Evolutionary conservation across 1,139 yeast species (phyloP).

Genomic region (Kurtzmaniella quercitrusa): DNA sequence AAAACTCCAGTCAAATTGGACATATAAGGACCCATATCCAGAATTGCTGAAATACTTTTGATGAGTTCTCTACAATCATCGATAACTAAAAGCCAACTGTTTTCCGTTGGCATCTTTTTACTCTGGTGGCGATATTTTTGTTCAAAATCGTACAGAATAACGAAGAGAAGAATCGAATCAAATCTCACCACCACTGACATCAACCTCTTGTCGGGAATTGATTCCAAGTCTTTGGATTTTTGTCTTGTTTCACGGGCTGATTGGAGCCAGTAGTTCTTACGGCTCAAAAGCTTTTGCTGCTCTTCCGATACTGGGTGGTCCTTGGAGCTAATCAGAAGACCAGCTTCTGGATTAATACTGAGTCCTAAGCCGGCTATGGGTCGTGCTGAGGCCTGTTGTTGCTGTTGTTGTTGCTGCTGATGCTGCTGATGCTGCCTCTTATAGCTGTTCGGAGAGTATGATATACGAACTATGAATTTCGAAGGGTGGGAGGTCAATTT

Average conservation of each 20-base stretch:
- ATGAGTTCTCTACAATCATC: slow-evolving; percentile 15
- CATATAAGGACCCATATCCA: slow-evolving; percentile 1
- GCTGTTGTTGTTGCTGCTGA: too few species aligned
- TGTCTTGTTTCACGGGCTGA: slow-evolving; percentile 24
- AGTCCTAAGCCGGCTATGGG: slow-evolving; percentile 1
- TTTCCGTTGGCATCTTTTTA: slow-evolving; percentile 27
- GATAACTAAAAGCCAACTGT: slow-evolving; percentile 31
- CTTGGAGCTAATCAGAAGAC: slow-evolving; percentile 1
- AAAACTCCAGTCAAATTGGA: slow-evolving; percentile 26
- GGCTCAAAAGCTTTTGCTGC: slow-evolving; percentile 2
- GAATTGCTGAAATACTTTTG: neutral
- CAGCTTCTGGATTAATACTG: slow-evolving; percentile 2
- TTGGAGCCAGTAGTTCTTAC: slow-evolving; percentile 27
- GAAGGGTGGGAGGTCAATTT: neutral
- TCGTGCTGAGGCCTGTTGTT: neutral
- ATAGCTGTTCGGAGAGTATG: neutral
- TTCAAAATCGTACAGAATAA: slow-evolving; percentile 32
- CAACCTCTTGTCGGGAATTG: slow-evolving; percentile 17
- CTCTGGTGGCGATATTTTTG: slow-evolving; percentile 26
- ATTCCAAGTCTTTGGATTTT: slow-evolving; percentile 16
- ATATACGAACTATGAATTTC: neutral
- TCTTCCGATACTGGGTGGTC: neutral
- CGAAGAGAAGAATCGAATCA: slow-evolving; percentile 28
- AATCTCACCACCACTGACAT: slow-evolving; percentile 24
- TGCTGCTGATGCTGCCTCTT: neutral